Base-by-base conservation (phyloP, 768 basidiomycete species). In the Infundibulicybe gibba region DNA sequence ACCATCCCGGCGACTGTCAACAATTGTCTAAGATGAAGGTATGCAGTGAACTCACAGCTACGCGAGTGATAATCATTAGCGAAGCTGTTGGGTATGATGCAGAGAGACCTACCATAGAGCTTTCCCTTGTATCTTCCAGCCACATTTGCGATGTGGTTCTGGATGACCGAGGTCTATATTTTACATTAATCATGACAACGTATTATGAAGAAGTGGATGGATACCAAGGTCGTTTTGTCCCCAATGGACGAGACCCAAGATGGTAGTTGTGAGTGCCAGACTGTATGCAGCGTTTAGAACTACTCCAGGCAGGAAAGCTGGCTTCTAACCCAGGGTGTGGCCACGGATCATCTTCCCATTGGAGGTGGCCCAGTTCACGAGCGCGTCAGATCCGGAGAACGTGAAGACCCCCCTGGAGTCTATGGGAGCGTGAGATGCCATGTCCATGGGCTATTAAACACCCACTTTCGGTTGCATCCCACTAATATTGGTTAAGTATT, bases 91-190 rank as follows among this genome's bases (percentile, higher is more conserved):
- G 1, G 12, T 14, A 16, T 32, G 8, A 3, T 37, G 38, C 21
- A 15, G 16, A 15, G 32, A 40, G 19, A 50, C 61, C 43, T 45
- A 62, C 67, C 65, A 39, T 72, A 75, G 16, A 76, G 57, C 43
- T 75, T 71, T 16, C 76, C 75, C 46, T 64, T 69, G 56, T 72
- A 77, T 19, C 68, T 68, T 3, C 69, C 73, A 34, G 72, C 71
- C 39, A 76, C 60, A 44, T 63, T 71, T 11, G 65, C 58, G 46
- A 77, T 74, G 53, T 77, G 76, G 49, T 69, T 72, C 53, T 76
- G 63, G 48, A 76, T 67, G 49, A 74, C 71, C 1, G 63, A 65
- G 8, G 67, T 72, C 70, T 71, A 32, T 20, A 31, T 11, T 17
- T 6, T 32, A 30, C 5, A 13, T 5, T 20, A 32, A 16, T 2